phyloP scores from a whole-genome alignment of 371 early-diverging fungal genomes.

The Lichtheimia ramosa region DNA sequence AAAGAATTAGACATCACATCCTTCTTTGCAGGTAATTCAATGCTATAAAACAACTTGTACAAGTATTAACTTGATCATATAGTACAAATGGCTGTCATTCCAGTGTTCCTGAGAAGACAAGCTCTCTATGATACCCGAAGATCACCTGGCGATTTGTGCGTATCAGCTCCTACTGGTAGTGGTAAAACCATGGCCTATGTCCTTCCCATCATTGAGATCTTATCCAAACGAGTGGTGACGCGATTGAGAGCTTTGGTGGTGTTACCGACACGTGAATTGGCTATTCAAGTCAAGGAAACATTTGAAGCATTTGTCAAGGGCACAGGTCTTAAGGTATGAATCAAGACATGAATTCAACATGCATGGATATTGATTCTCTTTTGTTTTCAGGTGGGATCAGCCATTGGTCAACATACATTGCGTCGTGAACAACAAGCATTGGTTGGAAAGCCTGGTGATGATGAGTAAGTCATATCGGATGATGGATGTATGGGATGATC shows the following conservation, averaged over 20 bases:
- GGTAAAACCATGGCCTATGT: slow-evolving; percentile 98
- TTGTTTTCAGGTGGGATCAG: slow-evolving; percentile 53
- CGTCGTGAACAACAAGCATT: slow-evolving; percentile 73
- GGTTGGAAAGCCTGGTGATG: slow-evolving; percentile 49
- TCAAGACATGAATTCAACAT: neutral
- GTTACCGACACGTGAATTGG: slow-evolving; percentile 91
- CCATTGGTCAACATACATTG: slow-evolving; percentile 79
- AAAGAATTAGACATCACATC: slow-evolving; percentile 63
- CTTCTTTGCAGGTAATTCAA: slow-evolving; percentile 71
- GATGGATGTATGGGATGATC: too few species aligned
- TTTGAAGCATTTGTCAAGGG: slow-evolving; percentile 78
- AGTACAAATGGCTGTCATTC: slow-evolving; percentile 89
- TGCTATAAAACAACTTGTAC: neutral
- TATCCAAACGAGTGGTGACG: slow-evolving; percentile 69
- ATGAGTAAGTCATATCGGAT: too few species aligned
- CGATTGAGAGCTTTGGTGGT: slow-evolving; percentile 86
- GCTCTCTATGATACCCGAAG: slow-evolving; percentile 53
- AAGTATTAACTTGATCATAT: neutral
- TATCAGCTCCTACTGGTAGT: slow-evolving; percentile 94
- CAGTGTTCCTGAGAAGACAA: slow-evolving; percentile 65
- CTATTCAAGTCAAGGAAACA: slow-evolving; percentile 80
- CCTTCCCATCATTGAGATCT: slow-evolving; percentile 86
- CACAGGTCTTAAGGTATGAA: slow-evolving; percentile 61
- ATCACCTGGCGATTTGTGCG: slow-evolving; percentile 79
- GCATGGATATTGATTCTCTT: neutral